phyloP scores from a whole-genome alignment of 345 rosid genomes.

The Aquilaria yunnanensis region DNA sequence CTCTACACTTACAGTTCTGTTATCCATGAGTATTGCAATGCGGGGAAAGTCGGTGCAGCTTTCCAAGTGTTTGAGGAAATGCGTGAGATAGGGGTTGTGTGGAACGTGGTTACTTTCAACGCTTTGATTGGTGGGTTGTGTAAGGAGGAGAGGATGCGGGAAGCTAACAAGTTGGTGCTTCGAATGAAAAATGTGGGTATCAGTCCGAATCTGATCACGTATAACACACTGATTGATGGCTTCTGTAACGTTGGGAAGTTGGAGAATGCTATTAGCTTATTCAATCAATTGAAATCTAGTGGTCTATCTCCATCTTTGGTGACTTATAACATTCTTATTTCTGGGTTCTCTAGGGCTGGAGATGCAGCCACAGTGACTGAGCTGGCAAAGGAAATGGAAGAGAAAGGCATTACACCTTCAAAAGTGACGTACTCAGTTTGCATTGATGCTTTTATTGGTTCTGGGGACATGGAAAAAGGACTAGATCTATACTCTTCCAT shows the following conservation, averaged over 20 bases:
- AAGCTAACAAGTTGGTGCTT: constrained; percentile 44
- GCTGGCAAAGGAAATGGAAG: constrained; percentile 72
- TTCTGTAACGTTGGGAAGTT: constrained; percentile 37
- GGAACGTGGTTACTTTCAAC: constrained; percentile 59
- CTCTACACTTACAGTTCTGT: constrained; percentile 56
- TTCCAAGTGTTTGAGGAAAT: constrained; percentile 71
- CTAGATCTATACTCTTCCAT: constrained; percentile 39
- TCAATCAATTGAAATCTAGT: constrained; percentile 41
- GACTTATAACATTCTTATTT: constrained; percentile 52
- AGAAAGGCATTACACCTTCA: constrained; percentile 63
- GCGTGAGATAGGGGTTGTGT: constrained; percentile 49
- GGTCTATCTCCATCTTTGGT: constrained; percentile 56
- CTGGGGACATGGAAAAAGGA: constrained; percentile 54
- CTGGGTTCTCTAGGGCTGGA: constrained; percentile 46
- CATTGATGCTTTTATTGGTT: constrained; percentile 41
- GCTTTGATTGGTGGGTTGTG: constrained; percentile 55
- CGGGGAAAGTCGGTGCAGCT: constrained; percentile 34
- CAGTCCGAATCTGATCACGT: constrained; percentile 49
- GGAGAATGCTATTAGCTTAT: constrained; percentile 44
- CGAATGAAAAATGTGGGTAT: constrained; percentile 47
- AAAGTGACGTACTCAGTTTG: constrained; percentile 63
- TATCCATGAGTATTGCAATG: constrained; percentile 47
- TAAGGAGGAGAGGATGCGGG: constrained; percentile 30
- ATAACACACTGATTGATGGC: constrained; percentile 58
- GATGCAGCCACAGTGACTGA: constrained; percentile 30